A percentile compares a stretch with the other conserved stretches of the same genome.
phyloP scores from a whole-genome alignment of 1,284 basidiomycete species.

The Rhodofomes roseus region DNA sequence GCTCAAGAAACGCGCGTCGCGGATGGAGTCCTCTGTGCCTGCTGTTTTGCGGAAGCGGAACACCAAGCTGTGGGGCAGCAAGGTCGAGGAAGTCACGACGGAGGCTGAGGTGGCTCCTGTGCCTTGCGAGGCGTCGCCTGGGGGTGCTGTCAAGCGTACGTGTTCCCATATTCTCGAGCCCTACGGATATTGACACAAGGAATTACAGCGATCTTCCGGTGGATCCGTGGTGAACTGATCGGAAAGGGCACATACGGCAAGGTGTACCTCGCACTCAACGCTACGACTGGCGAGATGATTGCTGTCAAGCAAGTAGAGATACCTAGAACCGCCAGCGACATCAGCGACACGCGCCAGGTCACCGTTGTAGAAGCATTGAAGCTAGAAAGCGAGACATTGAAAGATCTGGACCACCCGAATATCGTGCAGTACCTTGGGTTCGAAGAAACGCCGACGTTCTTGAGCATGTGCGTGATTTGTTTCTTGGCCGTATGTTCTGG shows the following conservation, averaged over 20 bases:
- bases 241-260: conserved; percentile 96
- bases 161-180: conserved; percentile 16
- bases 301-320: conserved; percentile 99
- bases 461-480: conserved; percentile 79
- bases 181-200: conserved; percentile 2
- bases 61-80: conserved; percentile 96
- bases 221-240: conserved; percentile 97
- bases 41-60: conserved; percentile 74
- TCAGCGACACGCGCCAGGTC: conserved; percentile 81
- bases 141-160: conserved; percentile 57
- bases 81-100: conserved; percentile 89
- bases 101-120: conserved; percentile 44
- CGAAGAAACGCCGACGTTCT: conserved; percentile 85
- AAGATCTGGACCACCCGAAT: conserved; percentile 95
- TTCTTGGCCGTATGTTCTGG: conserved; percentile 9
- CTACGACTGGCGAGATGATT: conserved; percentile 99
- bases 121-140: conserved; percentile 50
- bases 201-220: conserved; percentile 84
- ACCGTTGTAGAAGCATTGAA: conserved; percentile 90
- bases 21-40: conserved; percentile 42
- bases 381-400: conserved; percentile 92
- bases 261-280: conserved; percentile 95
- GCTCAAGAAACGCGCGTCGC: conserved; percentile 63
- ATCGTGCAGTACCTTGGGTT: conserved; percentile 99
- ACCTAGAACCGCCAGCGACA: conserved; percentile 87